Conservation (phyloP, 495 filamentous ascomycete genomes). For the Cercophora scortea region DNA sequence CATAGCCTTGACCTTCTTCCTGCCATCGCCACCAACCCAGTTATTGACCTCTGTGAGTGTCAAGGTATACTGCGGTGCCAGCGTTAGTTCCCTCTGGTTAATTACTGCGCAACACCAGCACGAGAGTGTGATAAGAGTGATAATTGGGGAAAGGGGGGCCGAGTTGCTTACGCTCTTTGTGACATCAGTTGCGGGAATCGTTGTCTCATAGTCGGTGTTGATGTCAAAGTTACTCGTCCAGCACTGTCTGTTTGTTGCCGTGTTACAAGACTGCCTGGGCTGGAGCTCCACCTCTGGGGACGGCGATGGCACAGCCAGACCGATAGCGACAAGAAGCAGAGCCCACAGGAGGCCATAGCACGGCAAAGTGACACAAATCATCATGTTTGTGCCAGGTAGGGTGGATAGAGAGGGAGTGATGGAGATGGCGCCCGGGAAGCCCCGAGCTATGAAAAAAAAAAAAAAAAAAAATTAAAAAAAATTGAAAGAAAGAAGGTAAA, state of each 20-base stretch:
- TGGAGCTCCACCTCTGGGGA: conserved; percentile 6
- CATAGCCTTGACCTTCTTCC: conserved; percentile 31
- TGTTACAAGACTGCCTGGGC: conserved; percentile 22
- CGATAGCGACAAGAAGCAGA: conserved; percentile 1
- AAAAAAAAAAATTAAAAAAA: neutral
- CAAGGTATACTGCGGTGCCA: conserved; percentile 29
- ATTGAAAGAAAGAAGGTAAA: neutral
- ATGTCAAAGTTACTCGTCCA: conserved; percentile 28
- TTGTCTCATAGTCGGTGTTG: conserved; percentile 27
- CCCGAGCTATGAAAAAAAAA: neutral
- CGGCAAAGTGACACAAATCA: neutral
- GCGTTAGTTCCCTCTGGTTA: neutral
- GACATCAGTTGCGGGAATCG: conserved; percentile 18
- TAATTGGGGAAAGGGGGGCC: neutral
- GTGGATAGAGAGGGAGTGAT: too few species aligned
- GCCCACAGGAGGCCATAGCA: conserved; percentile 9
- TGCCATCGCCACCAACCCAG: conserved; percentile 37
- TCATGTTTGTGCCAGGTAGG: neutral
- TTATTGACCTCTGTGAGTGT: conserved; percentile 26
- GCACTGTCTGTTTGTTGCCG: conserved; percentile 26
- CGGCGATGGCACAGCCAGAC: conserved; percentile 3
- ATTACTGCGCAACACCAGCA: neutral
- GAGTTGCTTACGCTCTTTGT: conserved; percentile 14
- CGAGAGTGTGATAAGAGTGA: neutral
- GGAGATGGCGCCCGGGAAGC: neutral